phyloP scores from a whole-genome alignment of 2,329 filamentous ascomycete species.

The Furcasterigmium furcatum region DNA sequence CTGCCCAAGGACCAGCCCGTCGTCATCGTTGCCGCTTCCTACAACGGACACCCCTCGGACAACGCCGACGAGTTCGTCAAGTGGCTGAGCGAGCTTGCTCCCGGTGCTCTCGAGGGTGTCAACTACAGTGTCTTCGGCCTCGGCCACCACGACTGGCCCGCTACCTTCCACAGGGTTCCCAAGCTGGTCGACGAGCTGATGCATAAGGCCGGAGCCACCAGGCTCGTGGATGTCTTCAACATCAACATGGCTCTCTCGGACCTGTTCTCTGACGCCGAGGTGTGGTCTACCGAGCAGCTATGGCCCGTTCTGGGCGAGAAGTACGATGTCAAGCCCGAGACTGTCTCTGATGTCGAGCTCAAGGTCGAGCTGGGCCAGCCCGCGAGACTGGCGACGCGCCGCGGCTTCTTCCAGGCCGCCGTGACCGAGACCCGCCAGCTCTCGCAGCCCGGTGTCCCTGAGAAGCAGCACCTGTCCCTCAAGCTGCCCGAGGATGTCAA shows the following conservation, averaged over 20 bases:
- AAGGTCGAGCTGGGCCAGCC: constrained; percentile 46
- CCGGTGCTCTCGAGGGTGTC: constrained; percentile 48
- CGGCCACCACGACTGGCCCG: constrained; percentile 41
- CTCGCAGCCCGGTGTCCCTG: constrained; percentile 17
- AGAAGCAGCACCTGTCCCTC: constrained; percentile 1
- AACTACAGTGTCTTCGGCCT: constrained; percentile 68
- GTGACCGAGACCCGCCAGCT: constrained; percentile 50
- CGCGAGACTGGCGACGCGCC: constrained; percentile 51
- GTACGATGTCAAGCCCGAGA: constrained; percentile 16
- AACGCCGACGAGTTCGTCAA: constrained; percentile 67
- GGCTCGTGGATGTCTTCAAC: constrained; percentile 41
- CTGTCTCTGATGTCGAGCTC: background rate
- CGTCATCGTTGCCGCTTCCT: constrained; percentile 66
- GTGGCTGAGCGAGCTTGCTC: constrained; percentile 55
- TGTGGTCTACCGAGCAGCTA: constrained; percentile 57
- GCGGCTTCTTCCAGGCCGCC: constrained; percentile 50
- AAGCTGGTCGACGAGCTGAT: constrained; percentile 56
- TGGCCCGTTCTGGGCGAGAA: constrained; percentile 46
- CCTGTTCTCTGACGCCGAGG: constrained; percentile 64
- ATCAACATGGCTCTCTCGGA: constrained; percentile 63
- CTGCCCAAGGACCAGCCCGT: constrained; percentile 60
- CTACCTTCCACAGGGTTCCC: constrained; percentile 65
- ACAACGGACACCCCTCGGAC: constrained; percentile 71
- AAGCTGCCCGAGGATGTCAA: background rate
- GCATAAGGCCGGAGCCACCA: constrained; percentile 24